Evolutionary conservation across 768 basidiomycete genomes (phyloP), one percentile per base, ranked within the genome.

Genomic region (Termitomyces sp.): DNA sequence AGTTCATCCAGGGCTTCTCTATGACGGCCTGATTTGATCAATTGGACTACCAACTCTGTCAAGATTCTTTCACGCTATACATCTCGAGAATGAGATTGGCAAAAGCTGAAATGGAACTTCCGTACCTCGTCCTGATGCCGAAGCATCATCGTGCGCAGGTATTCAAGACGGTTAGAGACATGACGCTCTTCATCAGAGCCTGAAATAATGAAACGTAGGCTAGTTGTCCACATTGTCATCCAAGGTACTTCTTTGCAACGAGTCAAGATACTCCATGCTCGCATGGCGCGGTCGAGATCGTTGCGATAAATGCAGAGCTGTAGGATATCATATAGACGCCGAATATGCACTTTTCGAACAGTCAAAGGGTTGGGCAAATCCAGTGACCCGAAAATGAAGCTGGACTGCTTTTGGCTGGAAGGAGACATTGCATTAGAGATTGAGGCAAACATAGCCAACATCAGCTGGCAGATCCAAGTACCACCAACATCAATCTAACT

Each of bases 1-100:
- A 96, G 73, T 67, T 97, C 91, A 59, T 92, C 88, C 55, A 94
- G 73, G 1, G 94, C 94, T 54, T 87, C 83, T 56, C 78, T 77
- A 64, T 88, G 77, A 65, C 77, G 78, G 5, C 75, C 79, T 20
- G 77, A 69, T 20, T 80, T 63, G 56, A 94, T 83, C 22, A 94
- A 75, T 33, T 83, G 77, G 26, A 93, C 77, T 10, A 89, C 73
- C 4, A 95, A 72, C 66, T 95, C 92, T 63, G 83, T 82, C 10
- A 97, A 75, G 42, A 96, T 84, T 26, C 71, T 61, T 70, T 92
- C 88, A 64, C 83, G 83, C 94, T 96, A 64, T 26, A 39, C 26
- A 34, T 49, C n/a, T n/a, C 55, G 37, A 52, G 22, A 39, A 39
- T 47, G 22, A 55, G 13, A 51, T 28, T 44, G 9, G 34, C 29